Conservation (phyloP, 768 basidiomycete genomes). For the Russula foetens region DNA sequence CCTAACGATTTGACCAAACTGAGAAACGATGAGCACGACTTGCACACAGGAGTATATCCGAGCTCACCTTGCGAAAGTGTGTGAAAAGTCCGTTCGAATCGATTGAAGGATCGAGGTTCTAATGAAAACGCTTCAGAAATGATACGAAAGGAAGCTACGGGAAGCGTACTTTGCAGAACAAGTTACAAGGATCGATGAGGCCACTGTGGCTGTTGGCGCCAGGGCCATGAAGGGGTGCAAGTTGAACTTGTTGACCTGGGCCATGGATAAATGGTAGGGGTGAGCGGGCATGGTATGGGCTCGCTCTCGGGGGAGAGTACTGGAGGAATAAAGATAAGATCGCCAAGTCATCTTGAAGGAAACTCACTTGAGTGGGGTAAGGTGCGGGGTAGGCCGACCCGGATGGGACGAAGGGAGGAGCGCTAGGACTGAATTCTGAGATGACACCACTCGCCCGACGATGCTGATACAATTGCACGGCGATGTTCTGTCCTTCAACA, state of each 20-base stretch:
- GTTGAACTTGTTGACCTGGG: slow-evolving; percentile 85
- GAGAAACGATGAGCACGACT: neutral
- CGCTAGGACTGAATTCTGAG: slow-evolving; percentile 64
- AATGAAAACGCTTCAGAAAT: slow-evolving; percentile 3
- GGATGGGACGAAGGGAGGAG: slow-evolving; percentile 69
- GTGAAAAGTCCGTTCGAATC: slow-evolving; percentile 79
- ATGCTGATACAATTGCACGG: slow-evolving; percentile 70
- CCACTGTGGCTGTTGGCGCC: slow-evolving; percentile 82
- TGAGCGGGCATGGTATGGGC: slow-evolving; percentile 33
- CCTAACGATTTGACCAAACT: slow-evolving; percentile 91
- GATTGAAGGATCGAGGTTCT: slow-evolving; percentile 82
- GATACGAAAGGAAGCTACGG: slow-evolving; percentile 3
- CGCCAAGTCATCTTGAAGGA: neutral
- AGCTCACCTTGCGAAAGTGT: slow-evolving; percentile 68
- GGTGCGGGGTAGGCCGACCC: slow-evolving; percentile 44
- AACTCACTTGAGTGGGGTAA: slow-evolving; percentile 51
- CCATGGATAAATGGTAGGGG: slow-evolving; percentile 65
- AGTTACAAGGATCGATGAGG: slow-evolving; percentile 82
- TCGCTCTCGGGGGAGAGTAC: slow-evolving; percentile 65
- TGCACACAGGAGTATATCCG: neutral
- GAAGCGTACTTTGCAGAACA: slow-evolving; percentile 71
- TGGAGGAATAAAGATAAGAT: slow-evolving; percentile 21
- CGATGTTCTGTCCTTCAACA: slow-evolving; percentile 76
- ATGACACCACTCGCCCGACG: slow-evolving; percentile 44
- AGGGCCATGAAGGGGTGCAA: slow-evolving; percentile 64